Evolutionary conservation across 805 yeast species (phyloP).

Genomic region (Candida maesae): DNA sequence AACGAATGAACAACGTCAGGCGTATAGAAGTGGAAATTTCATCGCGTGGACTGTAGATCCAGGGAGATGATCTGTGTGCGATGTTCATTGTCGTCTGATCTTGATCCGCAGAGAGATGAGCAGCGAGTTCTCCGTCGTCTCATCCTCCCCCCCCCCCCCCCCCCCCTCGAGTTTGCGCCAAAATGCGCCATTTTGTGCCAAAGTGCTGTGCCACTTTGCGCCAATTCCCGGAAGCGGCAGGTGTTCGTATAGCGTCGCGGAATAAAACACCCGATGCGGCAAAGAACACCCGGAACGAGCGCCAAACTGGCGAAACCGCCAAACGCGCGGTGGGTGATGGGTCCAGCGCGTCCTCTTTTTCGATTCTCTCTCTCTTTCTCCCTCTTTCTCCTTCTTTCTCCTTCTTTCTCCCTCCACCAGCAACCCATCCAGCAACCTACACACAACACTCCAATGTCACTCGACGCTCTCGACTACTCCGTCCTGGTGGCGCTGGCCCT

Average conservation of each 20-base stretch:
- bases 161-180: not conserved
- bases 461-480: slow-evolving; percentile 69
- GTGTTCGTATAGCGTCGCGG: slow-evolving; percentile 5
- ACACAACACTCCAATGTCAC: slow-evolving; percentile 43
- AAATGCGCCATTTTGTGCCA: not conserved
- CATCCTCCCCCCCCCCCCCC: too few species aligned
- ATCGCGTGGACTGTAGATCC: too few species aligned
- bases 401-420: too few species aligned
- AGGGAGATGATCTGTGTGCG: too few species aligned
- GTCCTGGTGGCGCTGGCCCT: slow-evolving; percentile 62
- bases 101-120: not conserved
- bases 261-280: not conserved
- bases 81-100: too few species aligned
- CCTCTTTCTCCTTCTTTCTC: not conserved
- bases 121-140: not conserved
- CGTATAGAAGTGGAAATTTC: too few species aligned
- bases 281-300: not conserved
- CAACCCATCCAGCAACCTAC: not conserved
- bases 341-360: slow-evolving; percentile 3
- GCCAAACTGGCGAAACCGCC: not conserved
- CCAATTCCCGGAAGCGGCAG: not conserved
- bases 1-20: too few species aligned
- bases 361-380: not conserved
- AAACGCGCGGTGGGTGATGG: not conserved
- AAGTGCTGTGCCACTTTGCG: too few species aligned